Conservation (phyloP, 1,139 yeast species). For the Taiozyma onychis region DNA sequence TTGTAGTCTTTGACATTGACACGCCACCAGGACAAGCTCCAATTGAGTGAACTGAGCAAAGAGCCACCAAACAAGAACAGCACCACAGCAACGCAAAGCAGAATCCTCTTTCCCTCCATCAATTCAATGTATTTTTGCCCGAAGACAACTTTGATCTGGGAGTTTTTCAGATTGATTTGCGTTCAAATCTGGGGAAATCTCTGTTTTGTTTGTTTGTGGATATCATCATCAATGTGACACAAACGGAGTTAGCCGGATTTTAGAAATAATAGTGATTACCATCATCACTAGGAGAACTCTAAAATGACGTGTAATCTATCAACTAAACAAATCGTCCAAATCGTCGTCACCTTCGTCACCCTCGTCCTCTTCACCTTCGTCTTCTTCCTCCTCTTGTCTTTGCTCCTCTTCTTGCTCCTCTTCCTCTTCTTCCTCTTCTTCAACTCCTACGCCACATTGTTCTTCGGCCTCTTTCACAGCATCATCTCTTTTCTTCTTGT, state of each 20-base stretch:
- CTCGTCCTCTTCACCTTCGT: constrained; percentile 25
- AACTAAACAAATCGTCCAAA: constrained; percentile 18
- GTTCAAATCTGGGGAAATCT: background rate
- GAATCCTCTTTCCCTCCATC: background rate
- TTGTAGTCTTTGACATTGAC: background rate
- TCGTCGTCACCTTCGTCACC: constrained; percentile 23
- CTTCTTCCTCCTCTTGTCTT: constrained; percentile 26
- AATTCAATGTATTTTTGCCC: background rate
- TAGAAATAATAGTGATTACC: no score
- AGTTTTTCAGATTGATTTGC: background rate
- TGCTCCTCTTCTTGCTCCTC: constrained; percentile 30
- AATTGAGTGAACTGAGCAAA: background rate
- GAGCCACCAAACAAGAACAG: background rate
- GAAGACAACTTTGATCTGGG: background rate
- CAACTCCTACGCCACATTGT: constrained; percentile 9
- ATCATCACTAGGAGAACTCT: no score
- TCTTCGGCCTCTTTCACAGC: constrained; percentile 21
- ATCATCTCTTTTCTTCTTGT: constrained; percentile 19
- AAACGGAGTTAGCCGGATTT: background rate
- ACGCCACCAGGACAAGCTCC: background rate
- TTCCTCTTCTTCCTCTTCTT: constrained; percentile 23
- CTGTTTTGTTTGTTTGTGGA: background rate
- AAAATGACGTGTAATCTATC: background rate
- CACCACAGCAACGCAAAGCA: background rate
- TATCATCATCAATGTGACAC: background rate